These are phyloP conservation scores for Botrytis squamosa DNA, from an alignment of 2,329 filamentous ascomycete species.

Conservation along the genomic window DNA sequence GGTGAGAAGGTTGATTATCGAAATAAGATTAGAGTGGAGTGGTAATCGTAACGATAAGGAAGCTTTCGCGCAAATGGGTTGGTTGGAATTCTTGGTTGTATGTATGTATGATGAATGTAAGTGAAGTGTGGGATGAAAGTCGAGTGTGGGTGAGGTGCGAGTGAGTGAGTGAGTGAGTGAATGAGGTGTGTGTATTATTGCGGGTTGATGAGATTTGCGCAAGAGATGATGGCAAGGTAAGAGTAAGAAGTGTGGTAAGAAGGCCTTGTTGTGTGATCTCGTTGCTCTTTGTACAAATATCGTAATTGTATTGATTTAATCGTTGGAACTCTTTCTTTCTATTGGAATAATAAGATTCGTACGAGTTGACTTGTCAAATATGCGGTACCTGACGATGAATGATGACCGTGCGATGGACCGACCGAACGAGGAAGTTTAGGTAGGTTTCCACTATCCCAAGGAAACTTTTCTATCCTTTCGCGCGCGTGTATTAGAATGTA, in stretches of 20 bases:
- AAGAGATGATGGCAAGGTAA: background rate
- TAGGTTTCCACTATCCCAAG: slow-evolving; percentile 8
- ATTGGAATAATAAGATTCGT: slow-evolving; percentile 15
- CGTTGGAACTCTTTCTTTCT: slow-evolving; percentile 1
- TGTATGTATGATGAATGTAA: background rate
- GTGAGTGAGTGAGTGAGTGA: background rate
- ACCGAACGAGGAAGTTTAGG: background rate
- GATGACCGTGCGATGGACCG: slow-evolving; percentile 22
- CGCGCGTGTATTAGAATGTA: slow-evolving; percentile 16
- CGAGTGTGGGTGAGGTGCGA: background rate
- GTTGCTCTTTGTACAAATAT: background rate
- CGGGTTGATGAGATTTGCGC: background rate
- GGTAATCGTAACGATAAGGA: slow-evolving; percentile 15
- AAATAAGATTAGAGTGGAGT: slow-evolving; percentile 23
- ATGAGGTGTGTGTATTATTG: background rate
- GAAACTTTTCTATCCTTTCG: slow-evolving; percentile 6
- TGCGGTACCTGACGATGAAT: slow-evolving; percentile 23
- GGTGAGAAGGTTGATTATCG: slow-evolving; percentile 23
- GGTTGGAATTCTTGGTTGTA: background rate
- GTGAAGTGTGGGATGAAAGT: background rate
- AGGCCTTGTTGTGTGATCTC: background rate
- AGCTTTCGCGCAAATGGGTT: slow-evolving; percentile 12
- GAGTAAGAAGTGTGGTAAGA: background rate
- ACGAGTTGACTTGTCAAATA: slow-evolving; percentile 22
- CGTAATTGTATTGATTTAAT: background rate